Evolutionary conservation across 306 rosid genomes (phyloP), one percentile per base, ranked within the genome.

Genomic region (Clitoria ternatea): DNA sequence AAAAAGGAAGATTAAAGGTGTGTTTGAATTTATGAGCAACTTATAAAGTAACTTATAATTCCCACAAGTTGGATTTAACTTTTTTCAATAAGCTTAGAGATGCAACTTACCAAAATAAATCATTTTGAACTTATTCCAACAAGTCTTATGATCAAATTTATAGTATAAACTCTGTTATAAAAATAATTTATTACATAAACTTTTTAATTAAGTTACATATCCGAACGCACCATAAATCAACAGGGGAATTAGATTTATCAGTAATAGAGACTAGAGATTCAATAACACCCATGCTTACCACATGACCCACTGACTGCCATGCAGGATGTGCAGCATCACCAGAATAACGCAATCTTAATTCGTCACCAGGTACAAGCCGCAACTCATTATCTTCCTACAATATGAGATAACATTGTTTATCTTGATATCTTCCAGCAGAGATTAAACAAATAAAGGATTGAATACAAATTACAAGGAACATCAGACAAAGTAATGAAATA

Each of bases 241-340:
- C 7, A 26, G 2, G 0, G 2, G 18, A 18, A 14, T 47, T 36
- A 20, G 26, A 8, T 42, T 12, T 26, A 24, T 4, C 17, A 17
- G 35, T 12, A 22, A 29, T 20, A 30, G 8, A 54, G 74, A 65
- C 15, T 32, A 32, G 19, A 66, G 68, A 43, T 17, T 18, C 30
- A 55, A n/a, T 3, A 61, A 32, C 9, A 77, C 23, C 7, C 11
- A 42, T 39, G 19, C 90, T 39, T 95, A 95, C 99, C 89, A 95
- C 99, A 73, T 95, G 99, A 54, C 99, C 99, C 70, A 95, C 99
- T 62, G 99, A 91, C 80, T 95, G 97, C 99, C 99, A 95, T 3
- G 99, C 96, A 47, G 99, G 99, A 85, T 95, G 99, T 40, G 96
- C 97, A 45, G 99, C 99, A 86, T 95, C 99, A 61, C 99, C 99